Conservation (phyloP, 306 rosid genomes). For the Vigna reflexopilosa region DNA sequence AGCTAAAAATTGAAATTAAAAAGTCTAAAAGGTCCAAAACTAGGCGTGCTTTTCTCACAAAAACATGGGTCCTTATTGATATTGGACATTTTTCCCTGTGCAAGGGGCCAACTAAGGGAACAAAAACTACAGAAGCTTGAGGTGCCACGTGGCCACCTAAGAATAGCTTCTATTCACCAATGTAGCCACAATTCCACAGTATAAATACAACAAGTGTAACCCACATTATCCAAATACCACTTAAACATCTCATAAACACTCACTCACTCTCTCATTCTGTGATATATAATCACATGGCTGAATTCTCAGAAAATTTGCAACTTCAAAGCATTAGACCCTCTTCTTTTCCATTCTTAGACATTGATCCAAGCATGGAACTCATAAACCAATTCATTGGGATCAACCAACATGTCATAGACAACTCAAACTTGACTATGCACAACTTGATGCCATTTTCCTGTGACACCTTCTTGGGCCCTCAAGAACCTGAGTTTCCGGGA, state of each 20-base stretch:
- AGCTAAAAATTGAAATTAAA: constrained; percentile 36
- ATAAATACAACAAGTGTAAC: constrained; percentile 52
- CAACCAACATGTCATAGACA: constrained; percentile 49
- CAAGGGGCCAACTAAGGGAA: constrained; percentile 59
- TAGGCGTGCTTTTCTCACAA: constrained; percentile 41
- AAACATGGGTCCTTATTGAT: constrained; percentile 53
- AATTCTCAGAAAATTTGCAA: constrained; percentile 66
- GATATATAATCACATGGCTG: constrained; percentile 64
- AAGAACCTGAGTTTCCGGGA: constrained; percentile 53
- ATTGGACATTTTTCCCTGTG: constrained; percentile 61
- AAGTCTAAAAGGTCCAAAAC: constrained; percentile 46
- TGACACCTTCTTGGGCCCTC: constrained; percentile 57
- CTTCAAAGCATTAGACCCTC: constrained; percentile 59
- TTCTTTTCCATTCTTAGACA: constrained; percentile 62
- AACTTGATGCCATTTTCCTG: constrained; percentile 59
- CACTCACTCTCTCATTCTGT: neutral
- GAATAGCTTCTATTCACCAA: constrained; percentile 45
- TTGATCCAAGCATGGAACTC: constrained; percentile 68
- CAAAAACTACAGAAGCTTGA: constrained; percentile 56
- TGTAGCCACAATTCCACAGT: constrained; percentile 45
- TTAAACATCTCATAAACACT: constrained; percentile 28
- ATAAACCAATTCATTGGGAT: constrained; percentile 58
- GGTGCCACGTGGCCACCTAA: constrained; percentile 75
- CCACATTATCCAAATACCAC: constrained; percentile 57
- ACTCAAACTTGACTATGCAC: constrained; percentile 60